Conservation (phyloP, 495 filamentous ascomycete species). For the Tuber brumale region DNA sequence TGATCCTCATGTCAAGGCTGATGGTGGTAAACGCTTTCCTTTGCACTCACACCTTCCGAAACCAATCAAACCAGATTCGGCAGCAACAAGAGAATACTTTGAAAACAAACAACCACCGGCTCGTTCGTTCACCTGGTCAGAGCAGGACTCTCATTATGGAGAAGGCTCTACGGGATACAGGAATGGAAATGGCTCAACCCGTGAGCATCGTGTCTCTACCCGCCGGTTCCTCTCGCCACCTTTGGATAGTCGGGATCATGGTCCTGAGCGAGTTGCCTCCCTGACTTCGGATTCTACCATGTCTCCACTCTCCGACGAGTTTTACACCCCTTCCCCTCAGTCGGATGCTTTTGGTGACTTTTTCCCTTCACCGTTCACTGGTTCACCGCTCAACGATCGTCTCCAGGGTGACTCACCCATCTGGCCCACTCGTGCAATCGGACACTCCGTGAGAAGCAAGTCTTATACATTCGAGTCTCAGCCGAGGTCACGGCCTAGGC, state of each 20-base stretch:
- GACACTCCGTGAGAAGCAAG: constrained; percentile 26
- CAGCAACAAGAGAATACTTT: constrained; percentile 25
- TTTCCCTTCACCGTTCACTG: constrained; percentile 16
- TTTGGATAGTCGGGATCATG: constrained; percentile 12
- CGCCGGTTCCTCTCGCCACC: constrained; percentile 12
- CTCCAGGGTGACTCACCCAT: constrained; percentile 21
- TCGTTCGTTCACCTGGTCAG: constrained; percentile 29
- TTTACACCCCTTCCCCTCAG: constrained; percentile 22
- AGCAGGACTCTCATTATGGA: constrained; percentile 18
- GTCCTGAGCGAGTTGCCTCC: constrained; percentile 45
- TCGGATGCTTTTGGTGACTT: constrained; percentile 30
- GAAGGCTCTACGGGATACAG: constrained; percentile 35
- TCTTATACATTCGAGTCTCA: constrained; percentile 25
- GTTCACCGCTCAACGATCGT: constrained; percentile 23
- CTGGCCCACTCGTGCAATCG: constrained; percentile 21
- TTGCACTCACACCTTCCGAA: constrained; percentile 43
- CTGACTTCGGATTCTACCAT: constrained; percentile 53
- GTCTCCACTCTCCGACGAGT: constrained; percentile 50
- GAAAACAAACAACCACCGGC: constrained; percentile 12
- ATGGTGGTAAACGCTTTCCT: constrained; percentile 41
- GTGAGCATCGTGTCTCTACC: constrained; percentile 28
- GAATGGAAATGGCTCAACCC: constrained; percentile 37
- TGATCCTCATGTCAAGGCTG: constrained; percentile 44
- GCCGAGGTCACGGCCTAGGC: constrained; percentile 25
- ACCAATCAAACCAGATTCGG: constrained; percentile 21